A percentile compares a stretch with the other conserved stretches of the same genome.
These are phyloP conservation scores for Colletotrichum paranaense DNA, from an alignment of 2,329 filamentous ascomycete genomes.

Conservation along the genomic window DNA sequence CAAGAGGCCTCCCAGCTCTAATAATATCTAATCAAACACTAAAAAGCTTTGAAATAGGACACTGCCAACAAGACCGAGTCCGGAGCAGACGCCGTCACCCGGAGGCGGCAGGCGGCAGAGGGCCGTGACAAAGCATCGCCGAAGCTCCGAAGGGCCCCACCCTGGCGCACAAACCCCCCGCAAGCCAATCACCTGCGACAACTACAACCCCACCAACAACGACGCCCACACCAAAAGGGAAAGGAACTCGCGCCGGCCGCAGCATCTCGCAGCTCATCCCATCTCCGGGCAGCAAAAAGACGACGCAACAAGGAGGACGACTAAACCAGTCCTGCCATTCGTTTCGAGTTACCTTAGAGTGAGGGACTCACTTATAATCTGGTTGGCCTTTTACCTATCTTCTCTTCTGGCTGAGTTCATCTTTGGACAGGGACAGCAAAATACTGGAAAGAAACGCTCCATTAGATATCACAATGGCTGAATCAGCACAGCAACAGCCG, in stretches of 20 bases:
- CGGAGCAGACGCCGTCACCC: background rate
- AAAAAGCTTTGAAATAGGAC: too few species aligned
- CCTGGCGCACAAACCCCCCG: background rate
- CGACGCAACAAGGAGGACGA: too few species aligned
- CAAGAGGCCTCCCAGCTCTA: too few species aligned
- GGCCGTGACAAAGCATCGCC: background rate
- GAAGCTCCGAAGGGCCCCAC: background rate
- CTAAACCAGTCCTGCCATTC: too few species aligned
- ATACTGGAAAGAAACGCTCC: background rate
- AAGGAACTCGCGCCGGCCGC: conserved; percentile 7
- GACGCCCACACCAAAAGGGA: conserved; percentile 9
- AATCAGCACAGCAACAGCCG: conserved; percentile 5
- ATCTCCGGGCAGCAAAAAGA: conserved; percentile 2
- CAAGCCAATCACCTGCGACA: background rate
- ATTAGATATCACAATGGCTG: background rate
- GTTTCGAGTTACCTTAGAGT: too few species aligned
- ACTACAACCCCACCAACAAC: background rate
- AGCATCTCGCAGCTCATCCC: background rate
- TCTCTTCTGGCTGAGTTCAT: too few species aligned
- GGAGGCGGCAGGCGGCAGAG: background rate
- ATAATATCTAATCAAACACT: accelerated
- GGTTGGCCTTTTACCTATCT: background rate
- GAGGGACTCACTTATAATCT: background rate
- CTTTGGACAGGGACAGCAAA: too few species aligned
- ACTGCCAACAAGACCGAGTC: background rate